phyloP scores from a whole-genome alignment of 2,329 filamentous ascomycete genomes.

The Sporothrix dimorphospora region DNA sequence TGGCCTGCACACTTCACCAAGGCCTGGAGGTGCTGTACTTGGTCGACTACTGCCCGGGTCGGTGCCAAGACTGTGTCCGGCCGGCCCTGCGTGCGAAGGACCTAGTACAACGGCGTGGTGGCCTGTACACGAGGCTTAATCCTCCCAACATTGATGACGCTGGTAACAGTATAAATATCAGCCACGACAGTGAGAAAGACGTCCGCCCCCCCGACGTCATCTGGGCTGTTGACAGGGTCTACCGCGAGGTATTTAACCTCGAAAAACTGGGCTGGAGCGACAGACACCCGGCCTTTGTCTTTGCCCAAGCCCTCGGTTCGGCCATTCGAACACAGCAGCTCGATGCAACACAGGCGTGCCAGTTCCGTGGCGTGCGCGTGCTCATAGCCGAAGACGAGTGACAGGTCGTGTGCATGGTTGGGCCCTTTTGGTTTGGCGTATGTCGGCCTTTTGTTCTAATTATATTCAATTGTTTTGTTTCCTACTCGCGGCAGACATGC shows the following conservation, averaged over 20 bases:
- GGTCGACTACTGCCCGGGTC: slow-evolving; percentile 37
- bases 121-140: slow-evolving; percentile 31
- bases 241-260: slow-evolving; percentile 42
- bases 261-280: slow-evolving; percentile 40
- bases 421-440: neutral
- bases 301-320: slow-evolving; percentile 39
- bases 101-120: slow-evolving; percentile 33
- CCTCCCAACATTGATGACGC: neutral
- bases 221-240: slow-evolving; percentile 39
- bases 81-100: slow-evolving; percentile 1
- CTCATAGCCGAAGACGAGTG: slow-evolving; percentile 21
- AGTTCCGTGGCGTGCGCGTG: slow-evolving; percentile 26
- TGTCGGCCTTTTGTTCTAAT: neutral
- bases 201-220: slow-evolving; percentile 39
- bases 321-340: slow-evolving; percentile 41
- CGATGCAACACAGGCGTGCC: neutral
- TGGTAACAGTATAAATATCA: no score
- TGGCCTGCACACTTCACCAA: slow-evolving; percentile 40
- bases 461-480: neutral
- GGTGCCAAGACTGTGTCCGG: slow-evolving; percentile 1
- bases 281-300: slow-evolving; percentile 39
- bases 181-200: neutral
- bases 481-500: neutral
- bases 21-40: slow-evolving; percentile 41
- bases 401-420: neutral